These are phyloP conservation scores for Nicotiana attenuata DNA, from an alignment of 257 asterid species.

Conservation along the genomic window DNA sequence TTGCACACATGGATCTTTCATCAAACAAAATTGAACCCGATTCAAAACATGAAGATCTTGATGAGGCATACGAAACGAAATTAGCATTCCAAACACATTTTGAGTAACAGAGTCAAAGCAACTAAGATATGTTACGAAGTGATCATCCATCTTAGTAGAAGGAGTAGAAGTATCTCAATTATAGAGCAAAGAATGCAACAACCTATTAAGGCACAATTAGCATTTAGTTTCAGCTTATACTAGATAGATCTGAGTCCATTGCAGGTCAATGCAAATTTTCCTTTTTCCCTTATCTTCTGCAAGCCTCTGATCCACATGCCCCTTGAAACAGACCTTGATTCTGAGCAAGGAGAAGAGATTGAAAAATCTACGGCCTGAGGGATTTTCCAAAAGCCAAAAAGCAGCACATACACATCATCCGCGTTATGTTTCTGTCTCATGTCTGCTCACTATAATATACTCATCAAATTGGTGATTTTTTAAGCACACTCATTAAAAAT, in stretches of 20 bases:
- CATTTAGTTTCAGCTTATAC: slow-evolving; percentile 4
- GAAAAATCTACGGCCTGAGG: not conserved
- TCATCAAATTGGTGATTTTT: not conserved
- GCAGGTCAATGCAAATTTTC: not conserved
- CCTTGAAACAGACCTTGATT: not conserved
- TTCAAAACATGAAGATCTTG: not conserved
- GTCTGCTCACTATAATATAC: not conserved
- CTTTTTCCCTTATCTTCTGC: not conserved
- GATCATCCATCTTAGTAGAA: not conserved
- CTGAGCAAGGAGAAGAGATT: not conserved
- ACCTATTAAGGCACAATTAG: not conserved
- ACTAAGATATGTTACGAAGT: not conserved
- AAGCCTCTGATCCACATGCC: not conserved
- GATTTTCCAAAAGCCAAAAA: not conserved
- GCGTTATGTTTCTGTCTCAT: not conserved
- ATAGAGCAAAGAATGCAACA: not conserved
- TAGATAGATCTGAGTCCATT: not conserved
- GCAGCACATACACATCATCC: not conserved
- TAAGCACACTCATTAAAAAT: not conserved
- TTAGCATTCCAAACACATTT: not conserved
- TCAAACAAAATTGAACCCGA: not conserved
- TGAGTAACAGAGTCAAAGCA: not conserved
- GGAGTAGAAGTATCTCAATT: not conserved
- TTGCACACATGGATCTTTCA: not conserved
- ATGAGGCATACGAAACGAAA: not conserved